phyloP scores from a whole-genome alignment of 768 basidiomycete genomes.

The Lepiota brunneoincarnata region DNA sequence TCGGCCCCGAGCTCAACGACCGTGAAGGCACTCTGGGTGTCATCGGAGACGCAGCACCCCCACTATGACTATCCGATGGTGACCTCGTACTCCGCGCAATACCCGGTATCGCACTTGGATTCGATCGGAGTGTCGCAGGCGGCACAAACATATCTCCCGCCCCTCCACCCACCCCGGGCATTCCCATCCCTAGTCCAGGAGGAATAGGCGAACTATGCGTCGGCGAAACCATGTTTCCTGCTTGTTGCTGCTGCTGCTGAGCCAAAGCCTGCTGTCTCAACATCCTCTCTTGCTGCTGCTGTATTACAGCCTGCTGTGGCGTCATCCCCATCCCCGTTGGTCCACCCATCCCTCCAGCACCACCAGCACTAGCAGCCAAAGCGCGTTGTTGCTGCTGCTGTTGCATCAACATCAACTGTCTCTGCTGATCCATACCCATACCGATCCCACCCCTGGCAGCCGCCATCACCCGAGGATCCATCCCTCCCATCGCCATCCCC shows the following conservation, averaged over 20 bases:
- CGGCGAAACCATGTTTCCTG: slow-evolving; percentile 28
- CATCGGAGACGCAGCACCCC: slow-evolving; percentile 41
- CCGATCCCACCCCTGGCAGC: slow-evolving; percentile 18
- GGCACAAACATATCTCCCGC: slow-evolving; percentile 27
- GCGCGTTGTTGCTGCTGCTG: slow-evolving; percentile 16
- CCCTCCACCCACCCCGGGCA: slow-evolving; percentile 10
- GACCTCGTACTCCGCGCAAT: slow-evolving; percentile 75
- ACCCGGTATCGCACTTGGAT: slow-evolving; percentile 57
- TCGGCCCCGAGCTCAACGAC: slow-evolving; percentile 32
- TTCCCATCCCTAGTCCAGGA: slow-evolving; percentile 17
- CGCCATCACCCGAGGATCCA: slow-evolving; percentile 20
- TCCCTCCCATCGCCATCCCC: slow-evolving; percentile 14
- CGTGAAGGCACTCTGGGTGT: slow-evolving; percentile 34
- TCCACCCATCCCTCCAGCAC: slow-evolving; percentile 11
- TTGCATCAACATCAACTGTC: slow-evolving; percentile 20
- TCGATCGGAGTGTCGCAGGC: slow-evolving; percentile 50
- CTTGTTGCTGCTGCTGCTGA: slow-evolving; percentile 40
- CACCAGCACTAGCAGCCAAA: slow-evolving; percentile 13
- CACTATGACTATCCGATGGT: slow-evolving; percentile 56
- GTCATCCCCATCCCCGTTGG: slow-evolving; percentile 19
- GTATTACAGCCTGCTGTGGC: slow-evolving; percentile 25
- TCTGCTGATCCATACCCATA: slow-evolving; percentile 31
- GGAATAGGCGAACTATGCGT: slow-evolving; percentile 17
- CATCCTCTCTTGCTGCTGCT: slow-evolving; percentile 32
- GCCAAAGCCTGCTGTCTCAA: slow-evolving; percentile 36